Evolutionary conservation across 202 grass and related monocot genomes (phyloP).

Genomic region (Musa balbisiana): DNA sequence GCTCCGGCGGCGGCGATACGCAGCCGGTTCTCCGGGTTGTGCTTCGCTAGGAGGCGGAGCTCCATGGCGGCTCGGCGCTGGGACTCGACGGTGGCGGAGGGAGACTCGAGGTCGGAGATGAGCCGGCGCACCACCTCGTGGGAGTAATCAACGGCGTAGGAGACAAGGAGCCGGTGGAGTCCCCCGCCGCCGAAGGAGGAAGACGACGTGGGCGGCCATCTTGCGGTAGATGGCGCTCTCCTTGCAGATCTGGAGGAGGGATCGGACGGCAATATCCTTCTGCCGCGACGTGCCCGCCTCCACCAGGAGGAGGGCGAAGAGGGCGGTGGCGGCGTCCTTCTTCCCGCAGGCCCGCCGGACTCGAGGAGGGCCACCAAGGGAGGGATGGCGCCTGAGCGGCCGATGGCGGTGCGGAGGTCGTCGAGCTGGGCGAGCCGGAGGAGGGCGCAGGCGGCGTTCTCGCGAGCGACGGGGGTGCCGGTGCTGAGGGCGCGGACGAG

Average conservation of each 20-base stretch:
- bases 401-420: background rate
- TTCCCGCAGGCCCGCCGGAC: background rate
- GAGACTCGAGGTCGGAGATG: background rate
- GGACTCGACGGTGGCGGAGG: background rate
- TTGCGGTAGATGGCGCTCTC: background rate
- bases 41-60: background rate
- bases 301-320: background rate
- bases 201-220: background rate
- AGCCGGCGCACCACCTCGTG: background rate
- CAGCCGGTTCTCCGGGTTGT: slow-evolving; percentile 1
- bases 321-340: slow-evolving; percentile 5
- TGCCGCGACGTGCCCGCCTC: background rate
- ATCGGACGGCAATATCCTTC: background rate
- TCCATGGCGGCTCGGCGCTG: slow-evolving; percentile 5
- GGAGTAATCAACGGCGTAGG: background rate
- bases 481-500: background rate
- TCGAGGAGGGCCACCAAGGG: background rate
- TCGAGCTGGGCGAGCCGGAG: slow-evolving; percentile 1
- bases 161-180: background rate
- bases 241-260: background rate
- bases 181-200: background rate
- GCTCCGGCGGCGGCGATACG: background rate
- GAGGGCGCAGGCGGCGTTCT: slow-evolving; percentile 7
- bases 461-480: background rate
- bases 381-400: background rate